These are phyloP conservation scores for Sphagnum magellanicum DNA, from an alignment of 228 moss, liverwort and hornwort genomes.

Conservation along the genomic window DNA sequence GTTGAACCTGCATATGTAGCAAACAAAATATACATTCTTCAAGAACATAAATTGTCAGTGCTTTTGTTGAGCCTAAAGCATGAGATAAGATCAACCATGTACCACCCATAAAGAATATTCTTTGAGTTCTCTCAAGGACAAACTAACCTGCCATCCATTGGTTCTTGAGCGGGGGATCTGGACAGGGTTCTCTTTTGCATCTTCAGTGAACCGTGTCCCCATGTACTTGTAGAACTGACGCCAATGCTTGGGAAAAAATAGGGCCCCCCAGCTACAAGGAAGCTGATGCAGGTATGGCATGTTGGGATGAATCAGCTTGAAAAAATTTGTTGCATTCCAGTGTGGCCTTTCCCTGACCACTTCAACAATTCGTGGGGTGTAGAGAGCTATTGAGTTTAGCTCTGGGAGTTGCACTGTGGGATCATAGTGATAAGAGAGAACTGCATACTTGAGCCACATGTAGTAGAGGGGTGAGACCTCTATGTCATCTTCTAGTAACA, in stretches of 20 bases:
- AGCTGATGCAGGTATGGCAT: constrained; percentile 90
- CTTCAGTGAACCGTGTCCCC: constrained; percentile 68
- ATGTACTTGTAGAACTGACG: constrained; percentile 94
- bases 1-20: too few species aligned
- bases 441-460: constrained; percentile 96
- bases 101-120: too few species aligned
- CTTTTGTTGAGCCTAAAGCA: neutral
- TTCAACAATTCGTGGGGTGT: constrained; percentile 85
- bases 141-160: constrained; percentile 74
- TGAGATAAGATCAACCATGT: neutral
- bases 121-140: too few species aligned
- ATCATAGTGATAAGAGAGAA: constrained; percentile 80
- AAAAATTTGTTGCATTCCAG: constrained; percentile 83
- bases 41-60: neutral
- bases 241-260: constrained; percentile 83
- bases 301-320: constrained; percentile 55
- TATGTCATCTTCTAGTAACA: constrained; percentile 89
- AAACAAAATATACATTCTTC: too few species aligned
- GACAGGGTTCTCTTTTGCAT: constrained; percentile 72
- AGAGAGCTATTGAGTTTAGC: constrained; percentile 80
- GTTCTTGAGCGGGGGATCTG: constrained; percentile 89
- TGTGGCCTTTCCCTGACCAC: constrained; percentile 82
- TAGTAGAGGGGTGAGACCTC: constrained; percentile 92
- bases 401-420: constrained; percentile 65
- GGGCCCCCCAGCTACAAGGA: constrained; percentile 92